A percentile compares a stretch with the other conserved stretches of the same genome.
These are phyloP conservation scores for Paraurostyla sp. DNA, from an alignment of 73 alveolate species.

Conservation along the genomic window DNA sequence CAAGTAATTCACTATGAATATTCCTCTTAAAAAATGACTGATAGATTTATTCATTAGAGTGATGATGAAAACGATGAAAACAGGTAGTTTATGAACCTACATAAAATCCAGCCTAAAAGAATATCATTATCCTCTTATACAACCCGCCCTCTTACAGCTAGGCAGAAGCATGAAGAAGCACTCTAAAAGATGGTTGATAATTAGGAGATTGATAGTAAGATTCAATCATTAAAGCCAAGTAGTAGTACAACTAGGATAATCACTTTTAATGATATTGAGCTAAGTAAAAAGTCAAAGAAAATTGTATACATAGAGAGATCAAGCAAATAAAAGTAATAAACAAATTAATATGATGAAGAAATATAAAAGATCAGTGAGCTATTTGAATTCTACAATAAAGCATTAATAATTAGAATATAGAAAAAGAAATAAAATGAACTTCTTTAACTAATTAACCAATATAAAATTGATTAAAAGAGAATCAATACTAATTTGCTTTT, in stretches of 20 bases:
- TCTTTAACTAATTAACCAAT: not conserved
- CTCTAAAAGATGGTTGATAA: not conserved
- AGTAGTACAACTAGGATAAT: not conserved
- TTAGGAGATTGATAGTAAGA: not conserved
- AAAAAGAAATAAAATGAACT: not conserved
- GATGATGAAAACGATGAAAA: not conserved
- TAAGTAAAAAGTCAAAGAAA: constrained; percentile 20
- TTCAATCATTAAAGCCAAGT: not conserved
- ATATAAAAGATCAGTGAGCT: no score
- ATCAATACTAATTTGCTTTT: constrained; percentile 10
- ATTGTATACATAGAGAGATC: constrained; percentile 15
- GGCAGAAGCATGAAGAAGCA: not conserved
- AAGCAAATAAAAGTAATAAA: not conserved
- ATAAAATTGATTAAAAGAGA: not conserved
- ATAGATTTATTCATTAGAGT: not conserved
- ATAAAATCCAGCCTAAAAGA: not conserved
- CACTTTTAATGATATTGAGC: not conserved
- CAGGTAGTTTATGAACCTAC: not conserved
- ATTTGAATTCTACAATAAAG: constrained; percentile 23
- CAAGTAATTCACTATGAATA: constrained; percentile 17
- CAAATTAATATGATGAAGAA: not conserved
- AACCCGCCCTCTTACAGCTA: constrained; percentile 8
- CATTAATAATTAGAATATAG: not conserved
- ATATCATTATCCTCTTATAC: not conserved
- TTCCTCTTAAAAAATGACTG: not conserved